Evolutionary conservation across 148 eudicot genomes (phyloP).

Genomic region (Chenopodium quinoa): DNA sequence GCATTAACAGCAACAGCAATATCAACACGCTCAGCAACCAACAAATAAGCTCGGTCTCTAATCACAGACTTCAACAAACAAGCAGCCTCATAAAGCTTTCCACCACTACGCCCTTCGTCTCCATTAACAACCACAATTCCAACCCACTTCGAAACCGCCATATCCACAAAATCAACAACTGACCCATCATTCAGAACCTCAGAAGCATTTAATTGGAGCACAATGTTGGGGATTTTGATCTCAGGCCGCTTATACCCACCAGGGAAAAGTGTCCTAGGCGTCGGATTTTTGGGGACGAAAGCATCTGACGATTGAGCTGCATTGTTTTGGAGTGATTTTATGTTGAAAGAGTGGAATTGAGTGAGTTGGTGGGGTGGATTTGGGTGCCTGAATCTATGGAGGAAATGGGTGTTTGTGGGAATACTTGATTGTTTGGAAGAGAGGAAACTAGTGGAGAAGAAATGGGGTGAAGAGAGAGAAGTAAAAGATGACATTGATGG

Average conservation of each 20-base stretch:
- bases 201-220: slow-evolving; percentile 51
- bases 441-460: slow-evolving; percentile 5
- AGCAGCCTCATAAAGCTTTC: slow-evolving; percentile 76
- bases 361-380: neutral
- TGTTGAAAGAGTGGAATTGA: slow-evolving; percentile 13
- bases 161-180: slow-evolving; percentile 55
- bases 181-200: slow-evolving; percentile 46
- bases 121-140: slow-evolving; percentile 74
- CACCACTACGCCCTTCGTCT: slow-evolving; percentile 62
- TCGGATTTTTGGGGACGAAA: neutral
- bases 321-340: slow-evolving; percentile 21
- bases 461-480: slow-evolving; percentile 15
- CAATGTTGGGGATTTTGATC: slow-evolving; percentile 59
- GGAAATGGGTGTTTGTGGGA: slow-evolving; percentile 1
- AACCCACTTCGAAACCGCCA: slow-evolving; percentile 56
- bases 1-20: slow-evolving; percentile 91
- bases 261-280: slow-evolving; percentile 54
- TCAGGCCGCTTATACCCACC: slow-evolving; percentile 89
- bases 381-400: slow-evolving; percentile 19
- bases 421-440: neutral
- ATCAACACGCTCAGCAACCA: slow-evolving; percentile 84
- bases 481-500: neutral
- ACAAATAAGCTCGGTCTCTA: slow-evolving; percentile 73
- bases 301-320: neutral
- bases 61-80: slow-evolving; percentile 78